Percentiles rank a stretch among this genome's conserved stretches.
These are phyloP conservation scores for Candida yuanshanica DNA, from an alignment of 805 yeast genomes.

Conservation along the genomic window DNA sequence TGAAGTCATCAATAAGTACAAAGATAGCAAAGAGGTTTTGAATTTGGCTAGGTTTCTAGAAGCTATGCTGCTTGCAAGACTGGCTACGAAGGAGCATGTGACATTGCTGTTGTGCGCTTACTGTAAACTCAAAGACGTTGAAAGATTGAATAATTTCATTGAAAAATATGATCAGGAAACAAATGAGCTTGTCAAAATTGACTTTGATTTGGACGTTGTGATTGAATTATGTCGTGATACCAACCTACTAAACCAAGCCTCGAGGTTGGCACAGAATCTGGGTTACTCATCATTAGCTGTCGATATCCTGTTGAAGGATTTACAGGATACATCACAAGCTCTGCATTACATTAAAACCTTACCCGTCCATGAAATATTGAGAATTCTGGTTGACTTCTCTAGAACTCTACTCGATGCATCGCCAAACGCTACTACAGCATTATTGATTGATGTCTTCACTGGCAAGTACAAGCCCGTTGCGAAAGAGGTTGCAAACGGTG, in stretches of 20 bases:
- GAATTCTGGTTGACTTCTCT: conserved; percentile 64
- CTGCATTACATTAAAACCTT: conserved; percentile 62
- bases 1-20: conserved; percentile 71
- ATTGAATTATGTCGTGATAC: conserved; percentile 69
- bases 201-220: conserved; percentile 63
- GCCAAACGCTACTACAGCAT: conserved; percentile 78
- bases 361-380: conserved; percentile 68
- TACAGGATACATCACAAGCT: conserved; percentile 54
- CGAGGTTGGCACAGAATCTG: conserved; percentile 60
- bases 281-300: conserved; percentile 73
- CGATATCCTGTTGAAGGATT: conserved; percentile 63
- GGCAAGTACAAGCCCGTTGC: conserved; percentile 61
- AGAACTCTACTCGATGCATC: conserved; percentile 55
- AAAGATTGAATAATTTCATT: conserved; percentile 54
- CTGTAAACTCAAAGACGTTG: conserved; percentile 64
- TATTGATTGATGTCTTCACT: conserved; percentile 83
- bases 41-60: conserved; percentile 60
- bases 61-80: conserved; percentile 45
- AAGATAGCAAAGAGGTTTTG: conserved; percentile 67
- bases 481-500: conserved; percentile 10
- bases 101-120: conserved; percentile 74
- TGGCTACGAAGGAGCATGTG: conserved; percentile 73
- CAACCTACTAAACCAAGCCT: conserved; percentile 60
- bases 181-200: conserved; percentile 28
- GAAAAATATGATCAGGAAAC: conserved; percentile 33